Evolutionary conservation across 2,329 filamentous ascomycete species (phyloP).

Genomic region (Fusarium sambucinum): DNA sequence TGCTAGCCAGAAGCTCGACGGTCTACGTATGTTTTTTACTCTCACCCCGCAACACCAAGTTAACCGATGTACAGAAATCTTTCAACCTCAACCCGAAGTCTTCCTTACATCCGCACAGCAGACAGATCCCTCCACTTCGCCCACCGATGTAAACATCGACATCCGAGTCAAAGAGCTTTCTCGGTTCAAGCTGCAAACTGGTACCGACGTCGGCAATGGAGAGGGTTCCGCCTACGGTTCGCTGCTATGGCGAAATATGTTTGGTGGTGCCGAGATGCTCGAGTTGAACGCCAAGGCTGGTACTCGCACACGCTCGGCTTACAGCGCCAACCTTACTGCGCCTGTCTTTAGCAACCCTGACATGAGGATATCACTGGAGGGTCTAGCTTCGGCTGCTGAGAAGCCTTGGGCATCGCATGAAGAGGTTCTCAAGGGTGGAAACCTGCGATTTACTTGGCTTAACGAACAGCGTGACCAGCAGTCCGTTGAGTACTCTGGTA

Average conservation of each 20-base stretch:
- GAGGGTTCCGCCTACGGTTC: constrained; percentile 95
- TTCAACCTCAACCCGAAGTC: constrained; percentile 83
- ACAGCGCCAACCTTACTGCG: constrained; percentile 86
- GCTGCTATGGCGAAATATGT: constrained; percentile 87
- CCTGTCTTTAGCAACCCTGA: constrained; percentile 89
- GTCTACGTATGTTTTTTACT: constrained; percentile 72
- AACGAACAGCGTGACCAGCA: constrained; percentile 74
- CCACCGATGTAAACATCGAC: constrained; percentile 85
- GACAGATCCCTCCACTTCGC: constrained; percentile 75
- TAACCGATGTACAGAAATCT: constrained; percentile 74
- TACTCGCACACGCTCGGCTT: constrained; percentile 90
- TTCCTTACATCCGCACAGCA: constrained; percentile 82
- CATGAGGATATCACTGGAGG: constrained; percentile 81
- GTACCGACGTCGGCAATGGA: constrained; percentile 92
- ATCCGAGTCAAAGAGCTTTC: constrained; percentile 86
- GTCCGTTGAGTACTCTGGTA: constrained; percentile 81
- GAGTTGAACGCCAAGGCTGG: constrained; percentile 89
- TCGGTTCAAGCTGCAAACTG: constrained; percentile 88
- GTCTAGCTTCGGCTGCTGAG: constrained; percentile 82
- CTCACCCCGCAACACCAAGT: constrained; percentile 34
- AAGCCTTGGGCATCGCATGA: constrained; percentile 97
- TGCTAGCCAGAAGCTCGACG: constrained; percentile 79
- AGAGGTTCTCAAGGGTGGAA: constrained; percentile 84
- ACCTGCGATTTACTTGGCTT: constrained; percentile 81
- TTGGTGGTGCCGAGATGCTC: constrained; percentile 92